phyloP scores from a whole-genome alignment of 2,329 filamentous ascomycete species.

The Dactylellina sp. region DNA sequence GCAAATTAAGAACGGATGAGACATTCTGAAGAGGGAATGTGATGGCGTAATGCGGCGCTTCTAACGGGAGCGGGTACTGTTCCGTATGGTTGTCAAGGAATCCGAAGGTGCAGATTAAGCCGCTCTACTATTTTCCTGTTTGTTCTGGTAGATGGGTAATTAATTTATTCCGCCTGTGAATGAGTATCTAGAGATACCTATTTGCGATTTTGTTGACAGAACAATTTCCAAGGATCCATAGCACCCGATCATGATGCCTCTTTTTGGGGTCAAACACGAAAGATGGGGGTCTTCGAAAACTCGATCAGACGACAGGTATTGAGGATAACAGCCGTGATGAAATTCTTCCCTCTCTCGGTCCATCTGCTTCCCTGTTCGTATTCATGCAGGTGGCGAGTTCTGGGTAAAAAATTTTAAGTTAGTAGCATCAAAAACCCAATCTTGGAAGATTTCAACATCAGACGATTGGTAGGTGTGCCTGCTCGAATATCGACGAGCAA shows the following conservation, averaged over 20 bases:
- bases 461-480: slow-evolving; percentile 57
- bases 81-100: slow-evolving; percentile 50
- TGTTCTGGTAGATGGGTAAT: slow-evolving; percentile 8
- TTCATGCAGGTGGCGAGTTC: slow-evolving; percentile 36
- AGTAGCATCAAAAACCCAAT: slow-evolving; percentile 29
- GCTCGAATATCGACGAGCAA: slow-evolving; percentile 47
- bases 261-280: slow-evolving; percentile 1
- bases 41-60: slow-evolving; percentile 56
- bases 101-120: slow-evolving; percentile 35
- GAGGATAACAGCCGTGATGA: slow-evolving; percentile 42
- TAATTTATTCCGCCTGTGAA: background rate
- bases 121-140: slow-evolving; percentile 20
- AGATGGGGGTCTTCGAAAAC: slow-evolving; percentile 25
- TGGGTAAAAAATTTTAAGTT: slow-evolving; percentile 35
- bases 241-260: slow-evolving; percentile 11
- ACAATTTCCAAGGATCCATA: slow-evolving; percentile 33
- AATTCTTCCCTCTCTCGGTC: slow-evolving; percentile 12
- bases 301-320: slow-evolving; percentile 44
- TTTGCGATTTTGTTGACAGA: slow-evolving; percentile 54
- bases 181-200: slow-evolving; percentile 34
- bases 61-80: slow-evolving; percentile 54
- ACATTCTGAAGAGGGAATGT: slow-evolving; percentile 55
- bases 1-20: slow-evolving; percentile 46
- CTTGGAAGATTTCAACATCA: slow-evolving; percentile 51
- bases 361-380: slow-evolving; percentile 20